Percentiles rank a stretch among this genome's conserved stretches.
Conservation (phyloP, 2,329 filamentous ascomycete species). For the Arthrinium phaeospermum region DNA sequence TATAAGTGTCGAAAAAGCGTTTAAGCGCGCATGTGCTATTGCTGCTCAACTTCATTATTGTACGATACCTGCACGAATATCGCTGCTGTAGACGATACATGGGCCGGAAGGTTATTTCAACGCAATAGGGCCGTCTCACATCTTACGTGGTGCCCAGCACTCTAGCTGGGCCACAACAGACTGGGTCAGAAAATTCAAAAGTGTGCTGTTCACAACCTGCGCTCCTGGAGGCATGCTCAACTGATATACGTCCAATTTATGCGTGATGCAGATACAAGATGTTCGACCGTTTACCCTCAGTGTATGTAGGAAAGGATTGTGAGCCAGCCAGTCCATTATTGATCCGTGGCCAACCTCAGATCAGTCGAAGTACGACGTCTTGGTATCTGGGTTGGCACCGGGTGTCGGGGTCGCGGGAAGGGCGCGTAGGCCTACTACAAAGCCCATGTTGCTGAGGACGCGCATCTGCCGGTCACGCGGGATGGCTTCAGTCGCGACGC, state of each 20-base stretch:
- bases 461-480: not conserved
- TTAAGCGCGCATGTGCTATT: constrained; percentile 17
- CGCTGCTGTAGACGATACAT: constrained; percentile 12
- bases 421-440: not conserved
- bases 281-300: too few species aligned
- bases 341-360: not conserved
- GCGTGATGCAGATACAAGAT: not conserved
- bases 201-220: not conserved
- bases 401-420: not conserved
- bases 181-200: not conserved
- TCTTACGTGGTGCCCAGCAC: not conserved
- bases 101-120: not conserved
- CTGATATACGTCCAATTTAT: not conserved
- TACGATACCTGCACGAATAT: constrained; percentile 10
- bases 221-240: not conserved
- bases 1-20: constrained; percentile 14
- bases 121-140: not conserved
- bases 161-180: not conserved
- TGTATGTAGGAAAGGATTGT: not conserved
- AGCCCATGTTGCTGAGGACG: constrained; percentile 6
- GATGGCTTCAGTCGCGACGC: not conserved
- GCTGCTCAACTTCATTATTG: constrained; percentile 9
- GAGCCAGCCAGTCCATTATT: not conserved
- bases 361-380: not conserved
- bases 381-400: not conserved